Evolutionary conservation across 345 rosid species (phyloP), one percentile per base, ranked within the genome.

Genomic region (Mangifera indica): DNA sequence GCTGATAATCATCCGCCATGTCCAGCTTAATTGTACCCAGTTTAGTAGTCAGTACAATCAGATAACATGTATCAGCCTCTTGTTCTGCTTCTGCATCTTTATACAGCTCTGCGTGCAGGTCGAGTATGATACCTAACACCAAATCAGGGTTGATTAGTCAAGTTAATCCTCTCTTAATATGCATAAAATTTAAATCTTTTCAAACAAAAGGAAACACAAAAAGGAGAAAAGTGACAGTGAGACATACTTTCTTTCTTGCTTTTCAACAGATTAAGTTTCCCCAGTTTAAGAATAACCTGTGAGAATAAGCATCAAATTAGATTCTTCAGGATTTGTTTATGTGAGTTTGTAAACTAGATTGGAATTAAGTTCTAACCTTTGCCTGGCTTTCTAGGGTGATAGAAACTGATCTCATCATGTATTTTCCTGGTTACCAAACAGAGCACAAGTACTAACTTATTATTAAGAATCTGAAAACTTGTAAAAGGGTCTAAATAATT

Each of bases 1-100:
- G 85, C 84, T 69, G 74, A 75, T 82, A 81, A 80, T 95, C 92
- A 58, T 88, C 96, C 1, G 77, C 89, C 93, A 92, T 87, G 89
- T 95, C 98, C 29, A 95, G 79, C 74, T 95, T 95, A 14, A 87
- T 80, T 20, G 79, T 76, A 65, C 97, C 98, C 37, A 63, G 64
- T 77, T 79, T 86, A 13, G 95, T 94, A 14, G 78, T 83, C 65
- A 94, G 42, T 59, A 84, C 96, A 7, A 90, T 80, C 11, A 90
- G 81, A 77, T 95, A 87, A 72, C 97, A 87, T 58, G 97, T 85
- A 60, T 75, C 78, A 70, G 58, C 81, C 45, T 76, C 76, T 73
- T 79, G 86, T 55, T 70, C 83, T 20, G 66, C 79, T 32, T 83
- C 88, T 4, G 83, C 63, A 58, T 88, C 86, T 72, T 81, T 82